phyloP scores from a whole-genome alignment of 177 flowering plant genomes.

The Vitis hybrid region DNA sequence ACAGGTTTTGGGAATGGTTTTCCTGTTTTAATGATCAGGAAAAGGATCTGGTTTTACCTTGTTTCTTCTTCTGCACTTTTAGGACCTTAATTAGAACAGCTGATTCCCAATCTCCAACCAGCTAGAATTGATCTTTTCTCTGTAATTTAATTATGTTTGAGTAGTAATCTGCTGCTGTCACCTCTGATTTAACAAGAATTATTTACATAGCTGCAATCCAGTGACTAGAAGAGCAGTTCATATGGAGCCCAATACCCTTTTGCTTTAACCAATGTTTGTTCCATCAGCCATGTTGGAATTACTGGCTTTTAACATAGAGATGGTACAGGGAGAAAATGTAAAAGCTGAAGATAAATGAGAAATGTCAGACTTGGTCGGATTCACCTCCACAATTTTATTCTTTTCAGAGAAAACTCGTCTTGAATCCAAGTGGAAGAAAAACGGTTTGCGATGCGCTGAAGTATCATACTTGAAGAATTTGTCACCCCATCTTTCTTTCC shows the following conservation, averaged over 20 bases:
- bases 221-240: neutral
- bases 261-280: neutral
- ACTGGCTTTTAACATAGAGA: neutral
- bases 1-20: neutral
- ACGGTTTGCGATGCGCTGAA: neutral
- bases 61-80: neutral
- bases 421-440: neutral
- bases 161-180: no score
- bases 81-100: constrained; percentile 5
- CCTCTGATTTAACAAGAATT: no score
- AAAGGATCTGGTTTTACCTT: neutral
- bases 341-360: no score
- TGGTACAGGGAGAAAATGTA: neutral
- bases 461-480: neutral
- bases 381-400: neutral
- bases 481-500: neutral
- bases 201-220: neutral
- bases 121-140: constrained; percentile 25
- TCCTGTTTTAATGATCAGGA: neutral
- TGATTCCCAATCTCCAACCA: constrained; percentile 11
- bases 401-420: neutral
- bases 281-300: neutral
- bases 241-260: no score
- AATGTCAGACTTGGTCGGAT: neutral
- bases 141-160: constrained; percentile 4